Conservation (phyloP, 2,329 filamentous ascomycete species). For the Juglanconis juglandina region DNA sequence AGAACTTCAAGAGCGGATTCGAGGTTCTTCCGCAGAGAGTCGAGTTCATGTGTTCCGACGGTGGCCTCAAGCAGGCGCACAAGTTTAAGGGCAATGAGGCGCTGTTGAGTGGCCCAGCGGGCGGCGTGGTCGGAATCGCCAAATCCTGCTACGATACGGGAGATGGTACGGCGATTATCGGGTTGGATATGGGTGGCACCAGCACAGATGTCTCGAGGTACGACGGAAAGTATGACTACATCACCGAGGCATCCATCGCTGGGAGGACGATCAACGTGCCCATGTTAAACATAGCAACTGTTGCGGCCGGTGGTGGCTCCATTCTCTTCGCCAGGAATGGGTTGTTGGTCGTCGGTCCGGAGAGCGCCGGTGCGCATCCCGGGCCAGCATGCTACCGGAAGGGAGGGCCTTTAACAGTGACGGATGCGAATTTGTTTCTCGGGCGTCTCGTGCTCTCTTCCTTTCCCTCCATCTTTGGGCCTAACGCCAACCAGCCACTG, state of each 20-base stretch:
- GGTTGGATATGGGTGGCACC: slow-evolving; percentile 54
- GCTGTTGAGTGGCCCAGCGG: slow-evolving; percentile 65
- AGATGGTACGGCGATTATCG: slow-evolving; percentile 61
- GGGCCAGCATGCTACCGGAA: slow-evolving; percentile 71
- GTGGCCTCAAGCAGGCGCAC: slow-evolving; percentile 46
- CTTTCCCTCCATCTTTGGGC: slow-evolving; percentile 71
- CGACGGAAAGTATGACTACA: slow-evolving; percentile 66
- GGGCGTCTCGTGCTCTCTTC: slow-evolving; percentile 57
- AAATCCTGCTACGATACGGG: slow-evolving; percentile 63
- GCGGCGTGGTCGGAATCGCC: slow-evolving; percentile 70
- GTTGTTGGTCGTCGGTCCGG: slow-evolving; percentile 67
- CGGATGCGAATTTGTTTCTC: slow-evolving; percentile 61
- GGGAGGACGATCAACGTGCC: slow-evolving; percentile 69
- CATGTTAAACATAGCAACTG: slow-evolving; percentile 72
- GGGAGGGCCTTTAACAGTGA: slow-evolving; percentile 67
- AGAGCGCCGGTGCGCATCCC: slow-evolving; percentile 69
- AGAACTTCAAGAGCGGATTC: slow-evolving; percentile 63
- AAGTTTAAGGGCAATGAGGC: slow-evolving; percentile 63
- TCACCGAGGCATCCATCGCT: slow-evolving; percentile 69
- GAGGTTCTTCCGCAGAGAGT: slow-evolving; percentile 53
- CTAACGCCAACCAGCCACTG: slow-evolving; percentile 56
- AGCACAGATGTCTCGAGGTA: slow-evolving; percentile 70
- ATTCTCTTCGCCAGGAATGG: slow-evolving; percentile 66
- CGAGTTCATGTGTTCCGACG: slow-evolving; percentile 65
- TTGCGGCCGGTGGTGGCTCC: slow-evolving; percentile 50